Percentiles rank a stretch among this genome's conserved stretches.
phyloP scores from a whole-genome alignment of 2,329 filamentous ascomycete species.

The Aureobasidium sp. region DNA sequence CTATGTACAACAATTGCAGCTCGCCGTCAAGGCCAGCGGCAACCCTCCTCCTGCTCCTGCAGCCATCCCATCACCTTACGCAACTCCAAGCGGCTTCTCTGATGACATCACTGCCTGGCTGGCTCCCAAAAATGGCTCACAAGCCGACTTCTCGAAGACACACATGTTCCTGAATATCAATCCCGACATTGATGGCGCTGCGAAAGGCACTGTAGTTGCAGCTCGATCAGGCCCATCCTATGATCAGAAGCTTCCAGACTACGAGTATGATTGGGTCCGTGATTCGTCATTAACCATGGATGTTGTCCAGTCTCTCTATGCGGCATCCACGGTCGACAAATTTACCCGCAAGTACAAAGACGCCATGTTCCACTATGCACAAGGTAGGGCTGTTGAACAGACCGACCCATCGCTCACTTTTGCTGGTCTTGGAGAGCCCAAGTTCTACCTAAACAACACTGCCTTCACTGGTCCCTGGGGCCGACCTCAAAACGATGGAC shows the following conservation, averaged over 20 bases:
- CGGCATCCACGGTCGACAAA: conserved; percentile 19
- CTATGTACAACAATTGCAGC: conserved; percentile 22
- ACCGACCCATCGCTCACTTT: conserved; percentile 24
- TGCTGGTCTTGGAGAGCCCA: conserved; percentile 28
- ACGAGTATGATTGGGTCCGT: conserved; percentile 30
- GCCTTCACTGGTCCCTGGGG: conserved; percentile 28
- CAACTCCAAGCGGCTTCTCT: conserved; percentile 24
- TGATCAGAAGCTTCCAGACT: conserved; percentile 24
- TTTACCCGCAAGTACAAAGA: conserved; percentile 22
- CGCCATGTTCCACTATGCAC: conserved; percentile 25
- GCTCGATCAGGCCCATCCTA: conserved; percentile 25
- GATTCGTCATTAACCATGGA: conserved; percentile 27
- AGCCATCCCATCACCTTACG: conserved; percentile 24
- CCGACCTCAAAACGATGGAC: conserved; percentile 30
- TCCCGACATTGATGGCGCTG: conserved; percentile 23
- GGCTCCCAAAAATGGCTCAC: conserved; percentile 19
- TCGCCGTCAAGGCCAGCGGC: conserved; percentile 23
- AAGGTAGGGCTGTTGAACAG: conserved; percentile 26
- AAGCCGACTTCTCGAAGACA: conserved; percentile 22
- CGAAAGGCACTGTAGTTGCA: conserved; percentile 26
- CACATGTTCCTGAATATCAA: conserved; percentile 31
- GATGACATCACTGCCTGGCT: conserved; percentile 28
- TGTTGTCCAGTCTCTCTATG: conserved; percentile 24
- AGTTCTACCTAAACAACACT: conserved; percentile 29
- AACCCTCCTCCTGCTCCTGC: conserved; percentile 20